Evolutionary conservation across 2,329 filamentous ascomycete genomes (phyloP), one percentile per base, ranked within the genome.

Genomic region (Ceratocystis lukuohia): DNA sequence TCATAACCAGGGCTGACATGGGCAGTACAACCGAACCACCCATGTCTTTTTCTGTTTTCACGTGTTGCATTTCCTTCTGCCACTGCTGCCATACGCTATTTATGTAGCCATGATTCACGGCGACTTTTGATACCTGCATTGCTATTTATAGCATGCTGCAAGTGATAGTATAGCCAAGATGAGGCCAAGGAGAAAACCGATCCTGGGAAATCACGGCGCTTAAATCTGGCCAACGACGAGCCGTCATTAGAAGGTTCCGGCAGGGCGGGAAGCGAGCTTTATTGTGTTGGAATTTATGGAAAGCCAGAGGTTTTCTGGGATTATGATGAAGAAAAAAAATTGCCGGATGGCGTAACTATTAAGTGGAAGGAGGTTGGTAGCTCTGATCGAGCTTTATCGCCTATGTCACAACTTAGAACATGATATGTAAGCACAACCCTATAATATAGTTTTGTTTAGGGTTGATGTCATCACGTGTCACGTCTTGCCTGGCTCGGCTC

Each of bases 151-250:
- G 53, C 12, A 25, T 33, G 53, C 53, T 30, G 28, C 22, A 30
- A n/a, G 53, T 57, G 53, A 5, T 12, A 10, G 17, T 10, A 33
- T 8, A 56, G 50, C 50, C 50, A 56, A 56, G 50, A 56, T 25
- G n/a, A 17, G 30, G 53, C n/a, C 53, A 53, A 53, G 48, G 22
- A 25, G 15, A 57, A 57, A 57, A 3, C 28, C 10, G 17, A 57
- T 57, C 53, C 53, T 57, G 25, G 28, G 17, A 57, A 41, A 30
- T 3, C 30, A 57, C 25, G 53, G 53, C 53, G 53, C 53, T 57
- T 57, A 57, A 57, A 57, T 30, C 53, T 33, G 7, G 53, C 53
- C 53, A 57, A 57, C 53, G 53, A 57, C 53, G 30, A 30, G 7
- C 53, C 20, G 25, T 30, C 22, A 17, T 30, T 57, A 12, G 22